These are phyloP conservation scores for Penicillium occitanis DNA, from an alignment of 2,329 filamentous ascomycete genomes.

Conservation along the genomic window DNA sequence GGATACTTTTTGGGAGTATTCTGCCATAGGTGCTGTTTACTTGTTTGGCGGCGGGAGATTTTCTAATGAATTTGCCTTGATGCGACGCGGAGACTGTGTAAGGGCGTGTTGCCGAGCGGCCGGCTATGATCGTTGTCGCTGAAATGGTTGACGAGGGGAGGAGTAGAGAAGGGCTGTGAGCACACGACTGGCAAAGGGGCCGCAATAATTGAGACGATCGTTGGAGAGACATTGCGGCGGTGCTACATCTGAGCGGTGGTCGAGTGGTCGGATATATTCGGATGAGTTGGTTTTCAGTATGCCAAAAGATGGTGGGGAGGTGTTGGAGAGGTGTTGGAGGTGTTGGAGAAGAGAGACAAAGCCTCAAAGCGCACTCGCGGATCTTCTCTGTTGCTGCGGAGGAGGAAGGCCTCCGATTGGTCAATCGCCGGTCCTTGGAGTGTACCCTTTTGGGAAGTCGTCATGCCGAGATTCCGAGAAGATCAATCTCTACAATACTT, in stretches of 20 bases:
- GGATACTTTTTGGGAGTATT: not conserved
- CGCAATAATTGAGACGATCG: not conserved
- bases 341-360: not conserved
- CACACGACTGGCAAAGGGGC: conserved; percentile 4
- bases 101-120: not conserved
- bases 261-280: too few relatives aligned
- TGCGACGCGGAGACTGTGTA: not conserved
- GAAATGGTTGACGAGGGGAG: not conserved
- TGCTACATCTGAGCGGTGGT: not conserved
- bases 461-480: not conserved
- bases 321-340: not conserved
- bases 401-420: conserved; percentile 15
- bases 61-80: not conserved
- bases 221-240: conserved; percentile 8
- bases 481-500: not conserved
- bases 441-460: not conserved
- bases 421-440: not conserved
- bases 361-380: not conserved
- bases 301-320: not conserved
- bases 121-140: not conserved
- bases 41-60: not conserved
- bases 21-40: not conserved
- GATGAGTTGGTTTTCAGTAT: not conserved
- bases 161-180: not conserved
- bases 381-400: not conserved